Percentiles rank a stretch among this genome's conserved stretches.
These are phyloP conservation scores for Boletellus sp. DNA, from an alignment of 1,284 basidiomycete species.

Conservation along the genomic window DNA sequence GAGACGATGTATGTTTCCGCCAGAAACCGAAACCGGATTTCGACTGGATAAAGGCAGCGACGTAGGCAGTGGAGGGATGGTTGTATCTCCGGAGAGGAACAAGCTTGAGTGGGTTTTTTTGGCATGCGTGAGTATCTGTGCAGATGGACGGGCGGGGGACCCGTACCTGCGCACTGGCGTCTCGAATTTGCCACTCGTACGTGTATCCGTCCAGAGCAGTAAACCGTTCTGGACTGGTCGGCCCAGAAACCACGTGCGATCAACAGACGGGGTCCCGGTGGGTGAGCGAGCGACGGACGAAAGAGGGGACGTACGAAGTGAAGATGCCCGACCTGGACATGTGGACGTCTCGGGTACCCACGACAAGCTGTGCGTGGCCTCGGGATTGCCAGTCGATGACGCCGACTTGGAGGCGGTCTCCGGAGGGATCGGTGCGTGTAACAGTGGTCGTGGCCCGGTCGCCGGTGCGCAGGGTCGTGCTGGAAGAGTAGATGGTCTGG, in stretches of 20 bases:
- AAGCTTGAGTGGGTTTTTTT: conserved; percentile 15
- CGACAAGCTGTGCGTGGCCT: conserved; percentile 16
- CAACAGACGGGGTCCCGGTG: too few species aligned
- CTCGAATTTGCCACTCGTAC: conserved; percentile 31
- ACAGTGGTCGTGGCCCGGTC: conserved; percentile 24
- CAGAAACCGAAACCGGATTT: conserved; percentile 14
- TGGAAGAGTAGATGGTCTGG: conserved; percentile 16
- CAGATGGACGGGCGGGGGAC: too few species aligned
- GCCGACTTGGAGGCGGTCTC: conserved; percentile 27
- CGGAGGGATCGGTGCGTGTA: conserved; percentile 18
- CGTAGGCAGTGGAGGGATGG: conserved; percentile 8
- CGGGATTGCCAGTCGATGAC: conserved; percentile 35
- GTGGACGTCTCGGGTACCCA: conserved; percentile 26
- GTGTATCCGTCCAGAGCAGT: conserved; percentile 17
- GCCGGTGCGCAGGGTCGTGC: conserved; percentile 19
- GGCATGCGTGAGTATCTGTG: too few species aligned
- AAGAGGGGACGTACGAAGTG: conserved; percentile 20
- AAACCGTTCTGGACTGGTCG: conserved; percentile 27
- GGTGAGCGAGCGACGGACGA: too few species aligned
- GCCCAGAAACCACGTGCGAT: not conserved
- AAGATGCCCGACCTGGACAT: conserved; percentile 25
- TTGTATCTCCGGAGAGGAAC: conserved; percentile 18
- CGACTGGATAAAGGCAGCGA: conserved; percentile 31
- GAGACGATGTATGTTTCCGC: conserved; percentile 22
- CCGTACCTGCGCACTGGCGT: conserved; percentile 25